Evolutionary conservation across 2,329 filamentous ascomycete genomes (phyloP), one percentile per base, ranked within the genome.

Genomic region (Colletotrichum scovillei): DNA sequence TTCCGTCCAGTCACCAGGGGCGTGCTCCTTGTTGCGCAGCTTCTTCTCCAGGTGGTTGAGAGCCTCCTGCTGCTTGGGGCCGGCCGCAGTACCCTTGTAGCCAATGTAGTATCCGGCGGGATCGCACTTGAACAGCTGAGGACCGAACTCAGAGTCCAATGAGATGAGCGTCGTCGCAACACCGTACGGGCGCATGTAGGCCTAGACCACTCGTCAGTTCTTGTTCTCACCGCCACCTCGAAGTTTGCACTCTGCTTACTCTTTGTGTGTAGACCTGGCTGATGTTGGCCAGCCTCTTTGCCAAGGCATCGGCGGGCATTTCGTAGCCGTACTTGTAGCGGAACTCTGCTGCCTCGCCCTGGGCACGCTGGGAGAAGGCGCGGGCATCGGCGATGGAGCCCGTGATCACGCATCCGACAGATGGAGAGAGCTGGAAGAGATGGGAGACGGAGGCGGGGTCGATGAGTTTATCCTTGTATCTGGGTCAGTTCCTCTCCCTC

Each of bases 11-110:
- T 88, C 92, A 74, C 97, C 97, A 71, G 97, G 93, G 46, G 96
- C 97, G 79, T 90, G 89, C 80, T 98, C 95, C 92, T 98, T 98
- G 92, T 98, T 98, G 88, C 98, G 98, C 84, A 99, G 92, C 90
- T 98, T 98, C 92, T 98, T 98, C 91, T 99, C 97, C 72, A 99
- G 89, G 84, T 97, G 95, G 86, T 99, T 99, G 82, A 98, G 91
- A 75, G 97, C 97, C 89, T 99, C 97, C 84, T 99, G 97, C 84
- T 98, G 96, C 88, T 99, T 99, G 67, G 97, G 97, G 6, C 97
- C 97, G 8, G 97, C 97, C 66, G 97, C 95, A 59, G 97, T 98
- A 77, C 95, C 97, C 88, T 98, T 98, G 92, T 98, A 99, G 77
- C 97, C 97, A 69, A 96, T 95, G 83, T 97, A 98, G 88, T 99